phyloP scores from a whole-genome alignment of 116 monocot genomes.

The Dioscorea cayenensis region DNA sequence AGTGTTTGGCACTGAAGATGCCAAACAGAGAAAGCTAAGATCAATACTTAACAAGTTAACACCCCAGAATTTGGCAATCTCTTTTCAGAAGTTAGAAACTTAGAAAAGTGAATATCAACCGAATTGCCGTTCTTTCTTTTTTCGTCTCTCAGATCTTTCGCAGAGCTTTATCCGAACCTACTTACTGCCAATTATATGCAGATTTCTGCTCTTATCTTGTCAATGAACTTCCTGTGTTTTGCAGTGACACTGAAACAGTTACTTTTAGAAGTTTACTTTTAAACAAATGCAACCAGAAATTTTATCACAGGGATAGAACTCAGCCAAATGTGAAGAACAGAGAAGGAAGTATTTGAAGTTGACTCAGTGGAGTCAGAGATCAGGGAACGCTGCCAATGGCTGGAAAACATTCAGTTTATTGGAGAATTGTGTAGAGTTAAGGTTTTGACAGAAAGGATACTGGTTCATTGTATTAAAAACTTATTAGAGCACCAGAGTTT shows the following conservation, averaged over 20 bases:
- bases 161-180: conserved; percentile 64
- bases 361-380: conserved; percentile 36
- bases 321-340: conserved; percentile 35
- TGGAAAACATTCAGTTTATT: conserved; percentile 67
- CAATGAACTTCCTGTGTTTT: conserved; percentile 36
- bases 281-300: conserved; percentile 66
- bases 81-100: conserved; percentile 43
- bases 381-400: conserved; percentile 38
- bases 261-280: conserved; percentile 59
- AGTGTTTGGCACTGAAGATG: conserved; percentile 50
- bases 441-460: conserved; percentile 55
- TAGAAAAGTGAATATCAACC: conserved; percentile 52
- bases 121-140: conserved; percentile 24
- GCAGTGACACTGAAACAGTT: conserved; percentile 40
- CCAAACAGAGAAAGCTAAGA: no score
- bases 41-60: conserved; percentile 61
- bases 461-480: conserved; percentile 57
- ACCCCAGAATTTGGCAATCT: conserved; percentile 58
- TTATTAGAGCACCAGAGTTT: conserved; percentile 44
- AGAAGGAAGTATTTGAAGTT: conserved; percentile 29
- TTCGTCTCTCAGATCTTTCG: conserved; percentile 67
- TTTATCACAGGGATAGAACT: conserved; percentile 56
- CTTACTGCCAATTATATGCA: conserved; percentile 73
- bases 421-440: conserved; percentile 61
- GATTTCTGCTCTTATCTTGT: conserved; percentile 42